Percentiles rank a stretch among this genome's conserved stretches.
Conservation (phyloP, 148 eudicot species). For the Fallopia convolvulus region DNA sequence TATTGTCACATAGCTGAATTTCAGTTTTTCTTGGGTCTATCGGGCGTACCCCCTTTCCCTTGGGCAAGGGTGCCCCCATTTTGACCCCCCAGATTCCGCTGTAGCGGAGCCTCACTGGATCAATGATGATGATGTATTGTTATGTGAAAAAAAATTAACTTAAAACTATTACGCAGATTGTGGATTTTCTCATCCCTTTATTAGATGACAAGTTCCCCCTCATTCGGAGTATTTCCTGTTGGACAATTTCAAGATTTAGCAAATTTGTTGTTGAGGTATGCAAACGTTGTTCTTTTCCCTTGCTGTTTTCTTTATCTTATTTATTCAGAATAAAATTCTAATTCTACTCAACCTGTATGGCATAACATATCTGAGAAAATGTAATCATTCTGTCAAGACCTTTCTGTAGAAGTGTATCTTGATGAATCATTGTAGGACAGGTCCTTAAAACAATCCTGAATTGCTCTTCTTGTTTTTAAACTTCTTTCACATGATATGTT, state of each 20-base stretch:
- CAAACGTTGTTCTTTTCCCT: neutral
- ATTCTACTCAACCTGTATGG: neutral
- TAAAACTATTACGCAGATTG: conserved; percentile 43
- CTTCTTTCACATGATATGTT: neutral
- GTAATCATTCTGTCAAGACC: neutral
- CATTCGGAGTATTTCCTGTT: conserved; percentile 91
- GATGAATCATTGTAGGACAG: neutral
- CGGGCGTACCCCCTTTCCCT: too few relatives aligned
- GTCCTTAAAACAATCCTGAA: neutral
- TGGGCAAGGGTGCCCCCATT: too few relatives aligned
- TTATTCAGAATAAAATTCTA: neutral
- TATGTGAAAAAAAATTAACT: neutral
- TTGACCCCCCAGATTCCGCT: too few relatives aligned
- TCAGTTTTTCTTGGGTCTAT: too few relatives aligned
- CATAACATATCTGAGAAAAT: neutral
- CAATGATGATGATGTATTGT: neutral
- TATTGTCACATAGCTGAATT: too few relatives aligned
- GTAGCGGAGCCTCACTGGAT: too few relatives aligned
- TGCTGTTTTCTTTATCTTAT: neutral
- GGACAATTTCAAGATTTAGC: conserved; percentile 97
- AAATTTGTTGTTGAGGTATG: conserved; percentile 85
- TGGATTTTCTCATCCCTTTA: conserved; percentile 72
- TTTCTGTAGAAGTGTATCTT: neutral
- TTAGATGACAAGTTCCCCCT: conserved; percentile 94
- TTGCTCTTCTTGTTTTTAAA: neutral